Evolutionary conservation across 768 basidiomycete species (phyloP).

Genomic region (Kwoniella bestiolae): DNA sequence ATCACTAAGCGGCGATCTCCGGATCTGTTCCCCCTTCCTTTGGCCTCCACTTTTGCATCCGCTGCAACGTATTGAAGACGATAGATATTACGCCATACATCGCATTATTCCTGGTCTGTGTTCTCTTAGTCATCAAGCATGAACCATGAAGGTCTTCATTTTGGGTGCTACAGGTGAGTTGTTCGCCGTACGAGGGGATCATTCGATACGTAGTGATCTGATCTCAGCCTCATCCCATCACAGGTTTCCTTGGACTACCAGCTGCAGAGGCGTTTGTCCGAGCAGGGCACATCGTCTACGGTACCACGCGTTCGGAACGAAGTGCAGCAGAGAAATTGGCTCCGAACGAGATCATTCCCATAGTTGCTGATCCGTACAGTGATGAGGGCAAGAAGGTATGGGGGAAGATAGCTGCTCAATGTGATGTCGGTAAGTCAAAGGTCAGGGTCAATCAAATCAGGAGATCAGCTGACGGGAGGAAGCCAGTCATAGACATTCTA

Average conservation of each 20-base stretch:
- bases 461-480: no score
- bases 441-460: no score
- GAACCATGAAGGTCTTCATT: conserved; percentile 51
- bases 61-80: not conserved
- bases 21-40: no score
- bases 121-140: not conserved
- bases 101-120: not conserved
- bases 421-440: conserved; percentile 38
- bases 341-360: conserved; percentile 61
- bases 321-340: conserved; percentile 57
- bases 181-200: no score
- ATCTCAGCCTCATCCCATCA: no score
- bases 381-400: conserved; percentile 28
- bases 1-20: no score
- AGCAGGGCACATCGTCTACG: conserved; percentile 62
- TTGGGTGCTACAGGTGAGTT: conserved; percentile 58
- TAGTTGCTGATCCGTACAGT: conserved; percentile 41
- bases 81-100: not conserved
- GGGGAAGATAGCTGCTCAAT: conserved; percentile 24
- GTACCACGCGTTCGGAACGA: conserved; percentile 58
- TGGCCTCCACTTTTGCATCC: not conserved
- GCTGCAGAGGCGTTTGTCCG: conserved; percentile 61
- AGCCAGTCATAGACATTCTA: conserved; percentile 40
- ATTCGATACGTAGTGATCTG: no score
- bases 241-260: conserved; percentile 61